A percentile compares a stretch with the other conserved stretches of the same genome.
Conservation (phyloP, 2,329 filamentous ascomycete genomes). For the Aureobasidium pullulans region DNA sequence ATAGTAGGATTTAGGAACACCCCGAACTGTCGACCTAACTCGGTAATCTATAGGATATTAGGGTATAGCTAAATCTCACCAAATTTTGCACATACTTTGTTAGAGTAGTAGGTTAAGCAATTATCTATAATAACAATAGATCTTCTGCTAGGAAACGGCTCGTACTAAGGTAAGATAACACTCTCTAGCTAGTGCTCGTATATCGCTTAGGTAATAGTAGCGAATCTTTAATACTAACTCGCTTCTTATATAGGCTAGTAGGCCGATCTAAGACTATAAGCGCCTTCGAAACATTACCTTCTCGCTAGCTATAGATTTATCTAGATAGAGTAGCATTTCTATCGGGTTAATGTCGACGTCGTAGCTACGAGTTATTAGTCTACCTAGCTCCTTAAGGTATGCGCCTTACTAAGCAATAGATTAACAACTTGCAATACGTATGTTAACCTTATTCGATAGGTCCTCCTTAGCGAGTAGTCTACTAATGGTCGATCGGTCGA, state of each 20-base stretch:
- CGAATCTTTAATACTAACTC: neutral
- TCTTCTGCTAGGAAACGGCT: neutral
- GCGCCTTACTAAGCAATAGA: neutral
- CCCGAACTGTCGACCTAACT: too few relatives aligned
- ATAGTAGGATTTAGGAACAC: too few relatives aligned
- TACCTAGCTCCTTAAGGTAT: neutral
- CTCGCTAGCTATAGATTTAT: neutral
- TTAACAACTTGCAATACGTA: neutral
- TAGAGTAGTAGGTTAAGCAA: neutral
- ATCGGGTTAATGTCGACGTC: neutral
- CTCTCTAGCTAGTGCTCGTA: neutral
- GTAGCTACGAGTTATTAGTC: neutral
- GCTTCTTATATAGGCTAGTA: neutral
- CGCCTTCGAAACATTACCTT: neutral
- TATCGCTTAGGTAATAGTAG: neutral
- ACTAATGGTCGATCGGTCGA: neutral
- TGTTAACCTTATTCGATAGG: neutral
- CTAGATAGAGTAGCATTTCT: neutral
- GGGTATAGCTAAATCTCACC: neutral
- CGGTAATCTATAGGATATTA: neutral
- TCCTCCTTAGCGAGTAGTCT: neutral
- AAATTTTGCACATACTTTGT: neutral
- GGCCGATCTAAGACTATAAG: neutral
- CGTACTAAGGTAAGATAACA: neutral
- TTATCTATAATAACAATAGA: neutral